These are phyloP conservation scores for Pseudozyma hubeiensis DNA, from an alignment of 1,284 basidiomycete genomes.

Conservation along the genomic window DNA sequence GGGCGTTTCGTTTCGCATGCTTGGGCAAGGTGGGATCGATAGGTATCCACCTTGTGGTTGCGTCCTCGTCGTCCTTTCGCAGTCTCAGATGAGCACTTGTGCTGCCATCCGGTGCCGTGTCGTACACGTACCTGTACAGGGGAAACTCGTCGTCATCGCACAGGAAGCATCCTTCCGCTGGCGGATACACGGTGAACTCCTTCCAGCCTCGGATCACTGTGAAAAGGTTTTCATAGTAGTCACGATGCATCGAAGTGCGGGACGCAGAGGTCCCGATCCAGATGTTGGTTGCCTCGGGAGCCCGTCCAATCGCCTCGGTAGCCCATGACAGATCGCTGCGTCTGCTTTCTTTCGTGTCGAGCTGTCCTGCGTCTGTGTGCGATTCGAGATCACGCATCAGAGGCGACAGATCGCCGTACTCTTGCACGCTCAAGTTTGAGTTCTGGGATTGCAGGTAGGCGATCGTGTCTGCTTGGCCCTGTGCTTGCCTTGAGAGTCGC, in stretches of 20 bases:
- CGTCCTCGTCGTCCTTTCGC: conserved; percentile 8
- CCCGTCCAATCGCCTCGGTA: conserved; percentile 46
- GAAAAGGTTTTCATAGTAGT: conserved; percentile 66
- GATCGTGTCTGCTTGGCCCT: conserved; percentile 20
- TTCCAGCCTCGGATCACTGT: conserved; percentile 56
- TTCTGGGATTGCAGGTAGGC: conserved; percentile 64
- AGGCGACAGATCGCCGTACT: conserved; percentile 55
- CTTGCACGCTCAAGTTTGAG: conserved; percentile 52
- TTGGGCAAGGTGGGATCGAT: conserved; percentile 53
- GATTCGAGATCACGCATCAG: conserved; percentile 44
- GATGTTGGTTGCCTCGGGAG: conserved; percentile 61
- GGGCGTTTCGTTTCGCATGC: conserved; percentile 37
- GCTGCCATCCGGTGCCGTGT: neutral
- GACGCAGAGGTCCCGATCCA: conserved; percentile 59
- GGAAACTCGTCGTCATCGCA: conserved; percentile 49
- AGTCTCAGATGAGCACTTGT: conserved; percentile 12
- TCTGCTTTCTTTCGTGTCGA: neutral
- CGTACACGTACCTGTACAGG: conserved; percentile 18
- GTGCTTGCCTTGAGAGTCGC: conserved; percentile 22
- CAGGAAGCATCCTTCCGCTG: conserved; percentile 52
- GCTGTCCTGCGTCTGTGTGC: neutral
- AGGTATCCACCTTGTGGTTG: conserved; percentile 60
- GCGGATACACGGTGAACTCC: conserved; percentile 61
- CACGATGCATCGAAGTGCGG: conserved; percentile 49
- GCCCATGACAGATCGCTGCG: conserved; percentile 53